Percentiles rank a stretch among this genome's conserved stretches.
phyloP scores from a whole-genome alignment of 352 stramenopile genomes.

The Nannochloropsis limnetica region DNA sequence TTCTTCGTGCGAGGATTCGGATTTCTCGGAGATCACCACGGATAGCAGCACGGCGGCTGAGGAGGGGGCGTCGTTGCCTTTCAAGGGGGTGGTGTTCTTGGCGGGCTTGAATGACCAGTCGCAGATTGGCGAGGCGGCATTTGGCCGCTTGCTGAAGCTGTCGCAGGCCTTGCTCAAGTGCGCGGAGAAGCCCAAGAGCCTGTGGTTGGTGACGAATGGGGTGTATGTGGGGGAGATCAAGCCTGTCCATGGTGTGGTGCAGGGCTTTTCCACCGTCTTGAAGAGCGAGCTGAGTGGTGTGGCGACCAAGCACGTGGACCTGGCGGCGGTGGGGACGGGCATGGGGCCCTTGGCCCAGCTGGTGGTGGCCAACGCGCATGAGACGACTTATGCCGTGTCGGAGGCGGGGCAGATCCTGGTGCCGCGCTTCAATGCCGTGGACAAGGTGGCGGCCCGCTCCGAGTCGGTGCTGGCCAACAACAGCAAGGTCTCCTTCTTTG shows the following conservation, averaged over 20 bases:
- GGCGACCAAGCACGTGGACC: slow-evolving; percentile 1
- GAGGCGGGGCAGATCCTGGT: background rate
- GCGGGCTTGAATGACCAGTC: slow-evolving; percentile 7
- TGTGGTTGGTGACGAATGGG: slow-evolving; percentile 19
- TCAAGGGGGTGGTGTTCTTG: slow-evolving; percentile 35
- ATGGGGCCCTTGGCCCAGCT: background rate
- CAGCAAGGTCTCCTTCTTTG: slow-evolving; percentile 18
- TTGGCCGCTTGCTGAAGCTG: slow-evolving; percentile 7
- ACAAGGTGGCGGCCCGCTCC: slow-evolving; percentile 15
- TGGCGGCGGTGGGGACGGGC: background rate
- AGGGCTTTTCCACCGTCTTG: slow-evolving; percentile 3
- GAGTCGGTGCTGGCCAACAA: background rate
- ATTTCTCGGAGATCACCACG: slow-evolving; percentile 32
- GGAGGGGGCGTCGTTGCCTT: background rate
- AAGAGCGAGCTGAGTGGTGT: slow-evolving; percentile 24
- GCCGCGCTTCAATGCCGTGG: slow-evolving; percentile 9
- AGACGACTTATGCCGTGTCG: slow-evolving; percentile 10
- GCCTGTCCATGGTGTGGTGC: background rate
- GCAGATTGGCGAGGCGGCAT: background rate
- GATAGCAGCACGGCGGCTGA: background rate
- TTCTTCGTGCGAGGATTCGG: slow-evolving; percentile 3
- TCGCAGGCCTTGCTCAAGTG: slow-evolving; percentile 29
- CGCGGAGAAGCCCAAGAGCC: background rate
- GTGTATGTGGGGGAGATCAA: slow-evolving; percentile 6
- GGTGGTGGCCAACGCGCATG: slow-evolving; percentile 14